Conservation (phyloP, 2,329 filamentous ascomycete species). For the Monilinia laxa region DNA sequence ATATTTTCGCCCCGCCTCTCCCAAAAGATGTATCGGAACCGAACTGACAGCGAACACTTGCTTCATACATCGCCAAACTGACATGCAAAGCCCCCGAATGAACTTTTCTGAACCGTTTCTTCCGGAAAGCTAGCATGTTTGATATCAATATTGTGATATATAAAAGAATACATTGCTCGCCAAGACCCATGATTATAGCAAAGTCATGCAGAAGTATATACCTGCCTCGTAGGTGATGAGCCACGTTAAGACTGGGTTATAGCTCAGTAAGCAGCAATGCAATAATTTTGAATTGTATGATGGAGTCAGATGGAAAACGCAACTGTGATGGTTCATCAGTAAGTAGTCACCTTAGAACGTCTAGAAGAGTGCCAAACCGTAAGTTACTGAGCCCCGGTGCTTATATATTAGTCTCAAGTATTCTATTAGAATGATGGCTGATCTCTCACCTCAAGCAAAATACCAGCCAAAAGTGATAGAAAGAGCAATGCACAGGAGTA, state of each 20-base stretch:
- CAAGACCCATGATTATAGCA: background rate
- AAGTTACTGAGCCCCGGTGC: too few relatives aligned
- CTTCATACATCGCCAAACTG: background rate
- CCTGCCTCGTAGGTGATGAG: background rate
- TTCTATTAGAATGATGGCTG: too few relatives aligned
- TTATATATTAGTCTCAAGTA: too few relatives aligned
- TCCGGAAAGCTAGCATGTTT: background rate
- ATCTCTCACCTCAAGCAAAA: background rate
- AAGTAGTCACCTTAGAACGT: background rate
- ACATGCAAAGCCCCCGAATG: background rate
- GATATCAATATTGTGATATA: background rate
- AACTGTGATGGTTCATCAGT: background rate
- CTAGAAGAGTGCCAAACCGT: too few relatives aligned
- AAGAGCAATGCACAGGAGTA: background rate
- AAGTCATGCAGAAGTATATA: too few relatives aligned
- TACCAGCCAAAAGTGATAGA: background rate
- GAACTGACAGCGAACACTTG: background rate
- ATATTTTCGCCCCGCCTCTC: background rate
- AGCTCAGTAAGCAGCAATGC: background rate
- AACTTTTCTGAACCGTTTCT: background rate
- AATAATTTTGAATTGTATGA: background rate
- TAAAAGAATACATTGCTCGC: background rate
- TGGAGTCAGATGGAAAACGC: background rate
- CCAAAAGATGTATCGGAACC: background rate
- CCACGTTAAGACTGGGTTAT: background rate